Evolutionary conservation across 2,329 filamentous ascomycete genomes (phyloP).

Genomic region (Fusarium liriodendri): DNA sequence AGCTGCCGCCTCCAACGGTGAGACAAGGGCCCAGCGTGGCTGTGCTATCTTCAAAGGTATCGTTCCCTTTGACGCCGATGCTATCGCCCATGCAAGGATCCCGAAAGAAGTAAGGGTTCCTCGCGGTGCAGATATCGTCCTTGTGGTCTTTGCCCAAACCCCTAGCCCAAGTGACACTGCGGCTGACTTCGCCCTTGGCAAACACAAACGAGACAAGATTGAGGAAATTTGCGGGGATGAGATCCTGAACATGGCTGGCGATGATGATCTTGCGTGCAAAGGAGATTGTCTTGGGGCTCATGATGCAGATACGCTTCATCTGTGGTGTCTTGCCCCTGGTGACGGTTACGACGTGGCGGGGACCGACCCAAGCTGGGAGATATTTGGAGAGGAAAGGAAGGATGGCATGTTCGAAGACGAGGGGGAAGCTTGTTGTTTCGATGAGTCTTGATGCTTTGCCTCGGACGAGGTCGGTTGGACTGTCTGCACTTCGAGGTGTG

Average conservation of each 20-base stretch:
- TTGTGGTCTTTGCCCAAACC: slow-evolving; percentile 51
- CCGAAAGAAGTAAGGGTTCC: slow-evolving; percentile 57
- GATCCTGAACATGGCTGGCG: slow-evolving; percentile 54
- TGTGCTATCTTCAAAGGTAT: slow-evolving; percentile 49
- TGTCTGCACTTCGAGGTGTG: slow-evolving; percentile 46
- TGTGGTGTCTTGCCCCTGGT: slow-evolving; percentile 50
- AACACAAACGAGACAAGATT: slow-evolving; percentile 51
- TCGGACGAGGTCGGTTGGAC: slow-evolving; percentile 45
- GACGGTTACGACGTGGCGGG: slow-evolving; percentile 54
- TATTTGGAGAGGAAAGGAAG: slow-evolving; percentile 57
- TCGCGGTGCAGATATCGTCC: slow-evolving; percentile 54
- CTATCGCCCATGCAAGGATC: slow-evolving; percentile 60
- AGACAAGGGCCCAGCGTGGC: slow-evolving; percentile 57
- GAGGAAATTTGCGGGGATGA: slow-evolving; percentile 51
- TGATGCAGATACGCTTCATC: slow-evolving; percentile 54
- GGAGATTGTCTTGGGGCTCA: slow-evolving; percentile 50
- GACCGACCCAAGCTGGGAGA: slow-evolving; percentile 55
- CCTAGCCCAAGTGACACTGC: slow-evolving; percentile 52
- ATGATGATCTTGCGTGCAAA: slow-evolving; percentile 53
- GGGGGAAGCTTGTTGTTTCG: slow-evolving; percentile 52
- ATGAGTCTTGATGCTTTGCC: slow-evolving; percentile 43
- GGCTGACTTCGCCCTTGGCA: slow-evolving; percentile 51
- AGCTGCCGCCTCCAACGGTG: slow-evolving; percentile 50
- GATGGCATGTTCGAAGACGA: slow-evolving; percentile 57
- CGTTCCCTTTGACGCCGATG: slow-evolving; percentile 51